Base-by-base conservation (phyloP, 2,329 filamentous ascomycete species). In the Pestalotiopsis sp. region DNA sequence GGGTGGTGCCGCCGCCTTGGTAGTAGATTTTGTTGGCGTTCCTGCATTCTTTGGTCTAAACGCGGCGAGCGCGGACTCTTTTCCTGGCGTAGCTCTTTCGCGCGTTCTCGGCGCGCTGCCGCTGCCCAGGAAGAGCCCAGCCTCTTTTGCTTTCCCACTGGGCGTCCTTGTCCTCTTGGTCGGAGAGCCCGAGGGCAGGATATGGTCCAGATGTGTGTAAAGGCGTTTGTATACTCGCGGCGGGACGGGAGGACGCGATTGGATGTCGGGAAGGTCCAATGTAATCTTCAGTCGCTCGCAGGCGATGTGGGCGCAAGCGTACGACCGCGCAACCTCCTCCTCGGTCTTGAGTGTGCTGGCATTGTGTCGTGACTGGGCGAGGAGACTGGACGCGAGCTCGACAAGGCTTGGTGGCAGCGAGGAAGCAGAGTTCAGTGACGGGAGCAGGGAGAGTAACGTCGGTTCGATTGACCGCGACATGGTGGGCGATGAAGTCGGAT, bases 251-350 rank as follows among this genome's bases (percentile, higher is more conserved):
- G 94, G 93, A 4, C 90, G 87, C 2, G 92, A 88, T 71, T 92
- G 88, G 68, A 95, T 91, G 1, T 90, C 87, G 0, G 95, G 94
- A 7, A 97, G 88, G 76, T 94, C 89, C 59, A 97, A 87, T 0
- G 85, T 79, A 67, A 90, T 92, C 76, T 94, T 95, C 52, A 97
- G 85, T 66, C 93, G 89, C 74, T 95, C 93, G 77, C 95, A 98
- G 23, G 96, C 96, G 70, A 99, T 88, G 80, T 97, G 91, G 14
- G 93, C 92, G 78, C 94, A 97, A 3, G 92, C 92, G 79, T 96
- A 96, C 4, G 88, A 86, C 23, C 95, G 88, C n/a, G 92, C 93
- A 72, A 96, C 90, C 79, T 98, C 95, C 79, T 97, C 94, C 68
- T 97, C 93, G 3, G 90, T 87, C 77, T 94, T 97, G 66, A 98